Base-by-base conservation (phyloP, 176 grass and related monocot genomes). In the Echinochloa phyllopogon region DNA sequence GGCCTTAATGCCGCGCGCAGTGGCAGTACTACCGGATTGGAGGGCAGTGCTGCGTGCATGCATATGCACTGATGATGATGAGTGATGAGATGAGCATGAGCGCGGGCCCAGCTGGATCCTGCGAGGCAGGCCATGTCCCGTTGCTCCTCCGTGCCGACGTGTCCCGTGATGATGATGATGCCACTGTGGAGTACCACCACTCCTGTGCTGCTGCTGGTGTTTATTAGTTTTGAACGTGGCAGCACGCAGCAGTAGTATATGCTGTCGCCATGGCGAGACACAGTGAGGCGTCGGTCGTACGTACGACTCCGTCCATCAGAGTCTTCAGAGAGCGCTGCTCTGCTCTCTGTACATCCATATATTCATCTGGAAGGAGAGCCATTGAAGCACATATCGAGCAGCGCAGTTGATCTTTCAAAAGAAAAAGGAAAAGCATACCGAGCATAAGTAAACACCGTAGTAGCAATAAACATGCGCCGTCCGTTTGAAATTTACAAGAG, bases 101-200 rank as follows among this genome's bases (percentile, higher is more conserved):
- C 6, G 16, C 25, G 39, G 21, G 63, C 18, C 56, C 80, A 72
- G 80, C 74, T 84, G 86, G 65, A 56, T 68, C 72, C 50, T 17
- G 40, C 85, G 11, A 36, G 13, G 68, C 36, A 23, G 8, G 68
- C 11, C 45, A 6, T 29, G 24, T 4, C 71, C 53, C 47, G 29
- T 5, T 17, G 39, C 60, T 65, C 62, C 24, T 27, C 36, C 24
- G 73, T 15, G 87, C 81, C 65, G 47, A 67, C 13, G 87, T 81
- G 69, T 21, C 64, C 36, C n/a, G n/a, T n/a, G 11, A 24, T 33
- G 29, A 24, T 33, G 29, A 33, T 41, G 76, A 17, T 74, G 82
- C 60, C 42, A 50, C 60, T 50, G 60, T 42, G 36, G 68, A 70
- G 47, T 27, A 33, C 29, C 29, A 33, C 29, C 29, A 33, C 29